These are phyloP conservation scores for Exophiala mesophila DNA, from an alignment of 2,329 filamentous ascomycete species.

Conservation along the genomic window DNA sequence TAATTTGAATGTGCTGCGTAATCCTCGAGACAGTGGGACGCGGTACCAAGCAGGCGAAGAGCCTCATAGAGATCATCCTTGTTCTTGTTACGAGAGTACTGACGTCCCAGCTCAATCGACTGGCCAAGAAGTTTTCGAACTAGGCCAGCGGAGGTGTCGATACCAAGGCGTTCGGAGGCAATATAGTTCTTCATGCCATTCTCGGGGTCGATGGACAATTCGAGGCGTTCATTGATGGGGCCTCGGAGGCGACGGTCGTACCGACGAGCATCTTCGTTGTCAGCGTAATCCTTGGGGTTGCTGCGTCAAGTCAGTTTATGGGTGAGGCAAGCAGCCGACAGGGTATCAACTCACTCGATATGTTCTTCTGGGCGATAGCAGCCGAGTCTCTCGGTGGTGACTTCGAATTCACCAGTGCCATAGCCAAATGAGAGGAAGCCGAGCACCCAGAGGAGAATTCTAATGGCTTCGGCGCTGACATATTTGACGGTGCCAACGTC, in stretches of 20 bases:
- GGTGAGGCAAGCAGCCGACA: no score
- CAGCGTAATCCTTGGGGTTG: slow-evolving; percentile 75
- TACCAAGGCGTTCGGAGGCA: slow-evolving; percentile 71
- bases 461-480: slow-evolving; percentile 85
- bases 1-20: slow-evolving; percentile 95
- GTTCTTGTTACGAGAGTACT: slow-evolving; percentile 61
- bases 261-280: slow-evolving; percentile 76
- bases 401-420: slow-evolving; percentile 78
- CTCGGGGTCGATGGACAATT: slow-evolving; percentile 70
- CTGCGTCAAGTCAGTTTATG: slow-evolving; percentile 6
- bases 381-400: slow-evolving; percentile 71
- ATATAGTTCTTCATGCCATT: slow-evolving; percentile 91
- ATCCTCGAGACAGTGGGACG: slow-evolving; percentile 85
- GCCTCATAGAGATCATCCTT: slow-evolving; percentile 82
- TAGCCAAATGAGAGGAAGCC: slow-evolving; percentile 87
- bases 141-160: slow-evolving; percentile 76
- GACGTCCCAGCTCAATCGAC: slow-evolving; percentile 74
- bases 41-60: slow-evolving; percentile 79
- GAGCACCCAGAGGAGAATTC: slow-evolving; percentile 80
- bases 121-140: slow-evolving; percentile 67
- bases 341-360: slow-evolving; percentile 59
- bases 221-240: slow-evolving; percentile 70
- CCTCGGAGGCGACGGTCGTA: slow-evolving; percentile 78
- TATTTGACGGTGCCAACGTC: slow-evolving; percentile 89
- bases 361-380: slow-evolving; percentile 80